phyloP scores from a whole-genome alignment of 2,329 filamentous ascomycete genomes.

The Venturia asperata region DNA sequence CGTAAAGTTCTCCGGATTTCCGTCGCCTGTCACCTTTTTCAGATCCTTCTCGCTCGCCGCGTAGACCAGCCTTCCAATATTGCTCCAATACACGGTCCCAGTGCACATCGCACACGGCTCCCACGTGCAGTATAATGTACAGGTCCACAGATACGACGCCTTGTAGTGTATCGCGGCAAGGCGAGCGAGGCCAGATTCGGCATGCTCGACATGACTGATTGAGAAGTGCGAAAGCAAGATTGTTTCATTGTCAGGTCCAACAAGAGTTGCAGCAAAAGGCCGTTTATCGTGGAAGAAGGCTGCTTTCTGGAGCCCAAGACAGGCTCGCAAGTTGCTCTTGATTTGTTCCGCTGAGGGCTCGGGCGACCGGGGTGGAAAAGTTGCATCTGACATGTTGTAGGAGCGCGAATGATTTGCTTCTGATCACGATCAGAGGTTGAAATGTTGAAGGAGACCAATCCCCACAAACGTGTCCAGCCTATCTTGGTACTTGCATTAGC shows the following conservation, averaged over 20 bases:
- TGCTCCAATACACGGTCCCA: slow-evolving; percentile 45
- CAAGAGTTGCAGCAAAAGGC: slow-evolving; percentile 44
- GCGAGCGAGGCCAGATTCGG: slow-evolving; percentile 45
- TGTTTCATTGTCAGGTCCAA: slow-evolving; percentile 45
- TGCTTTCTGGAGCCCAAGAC: slow-evolving; percentile 38
- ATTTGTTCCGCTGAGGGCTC: slow-evolving; percentile 36
- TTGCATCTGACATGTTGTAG: slow-evolving; percentile 9
- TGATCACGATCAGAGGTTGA: background rate
- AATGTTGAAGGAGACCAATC: background rate
- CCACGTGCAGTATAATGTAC: slow-evolving; percentile 48
- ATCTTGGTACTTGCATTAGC: background rate
- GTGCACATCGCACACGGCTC: slow-evolving; percentile 51
- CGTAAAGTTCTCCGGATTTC: slow-evolving; percentile 48
- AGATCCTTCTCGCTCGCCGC: slow-evolving; percentile 44
- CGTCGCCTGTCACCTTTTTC: slow-evolving; percentile 39
- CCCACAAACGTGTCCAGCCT: background rate
- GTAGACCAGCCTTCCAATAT: slow-evolving; percentile 48
- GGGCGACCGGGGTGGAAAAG: slow-evolving; percentile 32
- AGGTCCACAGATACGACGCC: slow-evolving; percentile 43
- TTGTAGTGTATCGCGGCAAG: slow-evolving; percentile 44
- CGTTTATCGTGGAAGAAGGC: slow-evolving; percentile 42
- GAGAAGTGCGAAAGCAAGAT: slow-evolving; percentile 44
- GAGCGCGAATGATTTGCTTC: background rate
- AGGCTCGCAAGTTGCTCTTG: slow-evolving; percentile 33
- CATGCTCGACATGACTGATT: slow-evolving; percentile 48